Evolutionary conservation across 345 rosid genomes (phyloP), one percentile per base, ranked within the genome.

Genomic region (Clausena lansium): DNA sequence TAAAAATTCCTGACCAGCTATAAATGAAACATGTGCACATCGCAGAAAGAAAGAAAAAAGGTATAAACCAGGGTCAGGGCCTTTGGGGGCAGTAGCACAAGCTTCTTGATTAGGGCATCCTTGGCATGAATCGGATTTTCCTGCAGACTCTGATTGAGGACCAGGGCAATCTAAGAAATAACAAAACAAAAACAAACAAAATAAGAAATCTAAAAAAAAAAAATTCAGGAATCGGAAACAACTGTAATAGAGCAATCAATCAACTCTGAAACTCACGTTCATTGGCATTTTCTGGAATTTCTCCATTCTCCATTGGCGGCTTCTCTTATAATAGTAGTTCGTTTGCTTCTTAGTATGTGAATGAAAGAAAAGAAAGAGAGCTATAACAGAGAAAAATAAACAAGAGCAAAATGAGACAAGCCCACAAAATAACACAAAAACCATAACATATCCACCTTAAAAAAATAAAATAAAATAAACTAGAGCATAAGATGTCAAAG

Each of bases 101-200:
- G 73, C 90, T 84, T 93, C 83, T 78, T 95, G 99, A 81, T 93
- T 95, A 73, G 99, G 99, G 77, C 99, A 93, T 72, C 98, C 99
- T 79, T 87, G 78, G 54, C 99, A 95, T 7, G 88, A 78, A 81
- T 93, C 97, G 0, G 97, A 88, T 84, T 95, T 87, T 7, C 98
- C 99, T 4, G 98, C 99, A 24, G 82, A 38, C 62, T 93, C 97
- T 2, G 97, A 87, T 57, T 78, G 86, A 76, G 99, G 75, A 68
- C 98, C 98, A 5, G 99, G 98, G 80, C 99, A 95, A 88, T 91
- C 97, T 92, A 82, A 45, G 39, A n/a, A 70, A 45, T 24, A 30
- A 71, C 41, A 58, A 25, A 73, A n/a, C 30, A 45, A 13, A 36
- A 33, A 19, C 71, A 61, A 57, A 71, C 6, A 60, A 7, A 69